Conservation (phyloP, 495 filamentous ascomycete genomes). For the Hyaloscypha hepaticicola region DNA sequence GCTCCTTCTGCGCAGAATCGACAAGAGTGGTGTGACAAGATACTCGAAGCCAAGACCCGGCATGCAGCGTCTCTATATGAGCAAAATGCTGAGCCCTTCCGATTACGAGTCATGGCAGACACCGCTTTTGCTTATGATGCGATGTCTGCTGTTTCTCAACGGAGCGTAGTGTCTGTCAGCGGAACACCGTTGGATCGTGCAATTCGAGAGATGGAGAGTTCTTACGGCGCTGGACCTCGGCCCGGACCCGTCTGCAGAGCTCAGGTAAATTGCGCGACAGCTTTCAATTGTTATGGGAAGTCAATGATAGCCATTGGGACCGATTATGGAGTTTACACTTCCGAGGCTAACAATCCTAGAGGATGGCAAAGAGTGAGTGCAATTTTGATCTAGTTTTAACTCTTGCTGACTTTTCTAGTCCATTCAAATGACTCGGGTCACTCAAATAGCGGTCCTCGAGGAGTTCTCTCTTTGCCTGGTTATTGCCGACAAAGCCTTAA, state of each 20-base stretch:
- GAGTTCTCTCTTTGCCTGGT: constrained; percentile 91
- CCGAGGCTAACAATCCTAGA: constrained; percentile 79
- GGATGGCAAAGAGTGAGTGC: constrained; percentile 78
- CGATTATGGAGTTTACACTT: constrained; percentile 88
- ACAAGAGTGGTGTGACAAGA: constrained; percentile 88
- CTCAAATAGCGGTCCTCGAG: constrained; percentile 91
- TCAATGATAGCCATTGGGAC: constrained; percentile 94
- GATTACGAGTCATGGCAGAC: constrained; percentile 87
- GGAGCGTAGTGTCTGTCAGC: constrained; percentile 54
- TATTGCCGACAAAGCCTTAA: constrained; percentile 85
- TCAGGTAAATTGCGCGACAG: constrained; percentile 86
- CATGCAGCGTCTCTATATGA: constrained; percentile 85
- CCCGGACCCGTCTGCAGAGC: constrained; percentile 78
- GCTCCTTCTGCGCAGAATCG: constrained; percentile 70
- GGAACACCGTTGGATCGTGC: constrained; percentile 91
- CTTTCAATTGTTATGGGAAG: constrained; percentile 78
- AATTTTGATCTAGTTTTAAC: constrained; percentile 8
- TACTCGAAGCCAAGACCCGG: constrained; percentile 88
- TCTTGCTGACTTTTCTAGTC: constrained; percentile 46
- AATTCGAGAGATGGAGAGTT: constrained; percentile 80
- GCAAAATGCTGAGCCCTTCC: constrained; percentile 96
- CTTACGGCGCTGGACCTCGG: constrained; percentile 63
- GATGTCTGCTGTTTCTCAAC: constrained; percentile 34
- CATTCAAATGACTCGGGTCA: constrained; percentile 72
- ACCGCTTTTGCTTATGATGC: constrained; percentile 84